Base-by-base conservation (phyloP, 345 rosid genomes). In the Eucalyptus globulus region DNA sequence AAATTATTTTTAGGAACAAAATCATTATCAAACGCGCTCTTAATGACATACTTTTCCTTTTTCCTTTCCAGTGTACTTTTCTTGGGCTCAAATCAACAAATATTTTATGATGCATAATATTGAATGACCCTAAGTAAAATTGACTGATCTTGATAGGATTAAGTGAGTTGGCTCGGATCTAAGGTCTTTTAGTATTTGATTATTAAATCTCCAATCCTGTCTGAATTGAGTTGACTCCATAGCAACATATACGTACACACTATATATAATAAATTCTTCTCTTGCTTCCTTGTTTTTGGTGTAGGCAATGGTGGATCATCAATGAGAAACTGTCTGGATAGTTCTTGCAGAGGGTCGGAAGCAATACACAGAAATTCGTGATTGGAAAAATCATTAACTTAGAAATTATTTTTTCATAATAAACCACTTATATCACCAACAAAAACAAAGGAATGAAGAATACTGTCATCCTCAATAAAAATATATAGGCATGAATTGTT, bases 1-100 rank as follows among this genome's bases (percentile, higher is more conserved):
- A 53, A 53, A 7, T 53, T 8, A 0, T 19, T 19, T 8, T 0
- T 0, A 0, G 0, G 0, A 53, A 19, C 0, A 53, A 1, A 19
- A 21, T 53, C 0, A 0, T 53, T 21, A 53, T 0, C 0, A 8
- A 19, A 53, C 0, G 2, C 0, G 26, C 5, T 5, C 0, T 24
- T 10, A 56, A 56, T 56, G 0, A 56, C 0, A 0, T 13, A 24
- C 6, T 56, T 56, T 24, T 56, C 6, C 3, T 26, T 22, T 54
- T 21, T 54, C 60, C 12, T 22, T 22, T 54, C 1, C 0, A 4
- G 0, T 56, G 13, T 56, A 56, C 29, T 22, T 56, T 56, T 56
- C 62, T 24, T 9, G 27, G 62, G 62, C 6, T 56, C 27, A 56
- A 9, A 22, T 56, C 62, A 56, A 56, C 1, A 9, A 22, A 24